Evolutionary conservation across 441 rosid species (phyloP).

Genomic region (Biscutella laevigata): DNA sequence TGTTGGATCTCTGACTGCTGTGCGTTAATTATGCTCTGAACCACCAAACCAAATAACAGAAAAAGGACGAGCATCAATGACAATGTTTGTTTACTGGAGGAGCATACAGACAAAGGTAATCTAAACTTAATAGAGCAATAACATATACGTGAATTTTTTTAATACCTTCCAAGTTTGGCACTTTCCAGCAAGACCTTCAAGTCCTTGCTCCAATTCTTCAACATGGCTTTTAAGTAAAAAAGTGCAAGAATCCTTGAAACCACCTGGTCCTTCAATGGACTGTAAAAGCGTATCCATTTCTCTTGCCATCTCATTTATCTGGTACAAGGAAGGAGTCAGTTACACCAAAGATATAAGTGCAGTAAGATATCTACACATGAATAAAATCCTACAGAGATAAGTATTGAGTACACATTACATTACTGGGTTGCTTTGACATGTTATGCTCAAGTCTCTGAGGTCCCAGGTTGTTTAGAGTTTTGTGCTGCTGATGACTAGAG

Average conservation of each 20-base stretch:
- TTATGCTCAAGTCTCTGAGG: constrained; percentile 40
- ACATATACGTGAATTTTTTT: background rate
- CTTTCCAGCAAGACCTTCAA: constrained; percentile 46
- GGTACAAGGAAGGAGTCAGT: constrained; percentile 13
- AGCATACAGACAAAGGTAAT: background rate
- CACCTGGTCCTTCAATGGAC: constrained; percentile 70
- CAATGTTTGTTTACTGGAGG: background rate
- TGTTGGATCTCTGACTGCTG: constrained; percentile 50
- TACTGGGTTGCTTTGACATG: constrained; percentile 64
- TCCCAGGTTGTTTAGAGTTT: constrained; percentile 29
- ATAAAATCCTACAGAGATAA: background rate
- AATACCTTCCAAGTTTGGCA: constrained; percentile 65
- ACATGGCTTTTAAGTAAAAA: constrained; percentile 47
- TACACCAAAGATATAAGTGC: background rate
- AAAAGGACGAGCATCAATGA: background rate
- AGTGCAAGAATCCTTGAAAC: constrained; percentile 75
- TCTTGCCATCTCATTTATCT: constrained; percentile 77
- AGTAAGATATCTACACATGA: constrained; percentile 1
- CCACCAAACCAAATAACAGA: constrained; percentile 26
- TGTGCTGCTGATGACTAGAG: constrained; percentile 36
- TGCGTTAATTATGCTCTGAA: constrained; percentile 49
- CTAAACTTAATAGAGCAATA: background rate
- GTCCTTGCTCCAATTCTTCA: constrained; percentile 62
- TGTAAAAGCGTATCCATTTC: constrained; percentile 69
- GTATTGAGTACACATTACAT: constrained; percentile 35